Evolutionary conservation across 306 rosid genomes (phyloP).

Genomic region (Vigna unguiculata): DNA sequence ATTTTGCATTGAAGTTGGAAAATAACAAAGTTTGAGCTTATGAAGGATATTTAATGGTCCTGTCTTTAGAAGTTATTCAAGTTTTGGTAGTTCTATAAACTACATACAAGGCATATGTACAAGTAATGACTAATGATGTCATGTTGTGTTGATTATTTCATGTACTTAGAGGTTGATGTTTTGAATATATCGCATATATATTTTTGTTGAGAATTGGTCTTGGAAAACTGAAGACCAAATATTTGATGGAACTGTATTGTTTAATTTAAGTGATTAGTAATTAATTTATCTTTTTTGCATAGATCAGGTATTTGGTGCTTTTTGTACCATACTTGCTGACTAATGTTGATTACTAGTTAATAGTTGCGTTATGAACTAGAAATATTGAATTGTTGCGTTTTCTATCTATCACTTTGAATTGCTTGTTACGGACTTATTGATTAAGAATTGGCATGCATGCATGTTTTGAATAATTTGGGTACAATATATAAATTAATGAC

Average conservation of each 20-base stretch:
- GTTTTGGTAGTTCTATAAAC: constrained; percentile 39
- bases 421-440: constrained; percentile 9
- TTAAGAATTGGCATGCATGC: constrained; percentile 1
- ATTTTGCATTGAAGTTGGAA: constrained; percentile 41
- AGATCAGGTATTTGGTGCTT: constrained; percentile 22
- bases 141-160: constrained; percentile 22
- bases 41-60: constrained; percentile 37
- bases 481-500: constrained; percentile 17
- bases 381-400: constrained; percentile 15
- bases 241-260: constrained; percentile 24
- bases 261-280: not conserved
- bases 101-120: not conserved
- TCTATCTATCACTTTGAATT: constrained; percentile 36
- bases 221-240: constrained; percentile 12
- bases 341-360: constrained; percentile 18
- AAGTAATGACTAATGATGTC: not conserved
- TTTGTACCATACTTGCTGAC: not conserved
- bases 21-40: constrained; percentile 39
- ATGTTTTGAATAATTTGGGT: constrained; percentile 10
- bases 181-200: not conserved
- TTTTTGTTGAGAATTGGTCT: not conserved
- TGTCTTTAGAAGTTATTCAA: not conserved
- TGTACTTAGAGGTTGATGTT: constrained; percentile 33
- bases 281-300: constrained; percentile 33
- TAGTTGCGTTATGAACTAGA: constrained; percentile 16